Evolutionary conservation across 169 alveolate genomes (phyloP).

Genomic region (Cryptosporidium tyzzeri): DNA sequence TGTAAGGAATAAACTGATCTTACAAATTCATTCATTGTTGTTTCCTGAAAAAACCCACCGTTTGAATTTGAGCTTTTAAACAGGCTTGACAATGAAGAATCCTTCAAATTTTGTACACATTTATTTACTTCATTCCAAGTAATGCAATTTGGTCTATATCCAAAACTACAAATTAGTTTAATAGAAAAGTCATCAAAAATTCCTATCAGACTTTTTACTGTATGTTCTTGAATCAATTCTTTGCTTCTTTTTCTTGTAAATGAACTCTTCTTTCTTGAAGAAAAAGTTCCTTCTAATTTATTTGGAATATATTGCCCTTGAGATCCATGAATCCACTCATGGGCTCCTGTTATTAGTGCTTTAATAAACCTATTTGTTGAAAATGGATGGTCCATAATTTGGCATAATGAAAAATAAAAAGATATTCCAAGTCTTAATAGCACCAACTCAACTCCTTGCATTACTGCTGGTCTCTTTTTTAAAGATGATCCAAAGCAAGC

Average conservation of each 20-base stretch:
- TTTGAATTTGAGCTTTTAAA: constrained; percentile 32
- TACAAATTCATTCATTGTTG: constrained; percentile 11
- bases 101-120: constrained; percentile 37
- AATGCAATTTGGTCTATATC: constrained; percentile 66
- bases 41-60: constrained; percentile 38
- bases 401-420: constrained; percentile 55
- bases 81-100: constrained; percentile 10
- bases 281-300: neutral
- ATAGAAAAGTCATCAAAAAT: constrained; percentile 70
- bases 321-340: constrained; percentile 73
- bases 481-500: constrained; percentile 73
- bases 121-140: constrained; percentile 51
- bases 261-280: constrained; percentile 21
- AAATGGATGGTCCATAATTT: constrained; percentile 73
- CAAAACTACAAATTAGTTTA: constrained; percentile 39
- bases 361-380: constrained; percentile 68
- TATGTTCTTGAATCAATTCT: constrained; percentile 56
- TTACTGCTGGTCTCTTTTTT: constrained; percentile 58
- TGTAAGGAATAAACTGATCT: constrained; percentile 6
- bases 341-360: constrained; percentile 67
- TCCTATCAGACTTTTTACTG: constrained; percentile 28
- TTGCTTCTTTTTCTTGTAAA: constrained; percentile 15
- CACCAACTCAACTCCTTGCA: constrained; percentile 68
- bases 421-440: constrained; percentile 69
- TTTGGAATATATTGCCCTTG: neutral